A percentile compares a stretch with the other conserved stretches of the same genome.
These are phyloP conservation scores for Metschnikowia colocasiae DNA, from an alignment of 805 yeast genomes.

Conservation along the genomic window DNA sequence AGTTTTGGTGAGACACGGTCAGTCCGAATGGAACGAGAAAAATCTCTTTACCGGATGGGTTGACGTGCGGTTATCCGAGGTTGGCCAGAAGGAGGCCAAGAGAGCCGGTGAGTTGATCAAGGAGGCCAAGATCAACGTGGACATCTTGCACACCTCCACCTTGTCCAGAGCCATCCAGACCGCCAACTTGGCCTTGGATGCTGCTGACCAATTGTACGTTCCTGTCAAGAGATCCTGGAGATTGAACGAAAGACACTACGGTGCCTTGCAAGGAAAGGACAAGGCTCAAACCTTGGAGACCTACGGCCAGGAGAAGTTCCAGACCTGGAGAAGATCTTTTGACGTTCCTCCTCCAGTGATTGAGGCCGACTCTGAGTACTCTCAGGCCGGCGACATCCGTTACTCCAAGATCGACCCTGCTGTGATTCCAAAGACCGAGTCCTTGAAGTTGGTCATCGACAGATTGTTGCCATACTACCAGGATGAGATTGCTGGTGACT, in stretches of 20 bases:
- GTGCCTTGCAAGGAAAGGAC: conserved; percentile 98
- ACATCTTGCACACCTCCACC: conserved; percentile 84
- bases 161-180: conserved; percentile 95
- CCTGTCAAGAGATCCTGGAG: conserved; percentile 96
- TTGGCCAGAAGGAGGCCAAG: conserved; percentile 86
- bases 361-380: conserved; percentile 70
- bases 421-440: conserved; percentile 90
- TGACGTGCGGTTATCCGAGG: conserved; percentile 78
- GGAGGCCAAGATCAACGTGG: conserved; percentile 83
- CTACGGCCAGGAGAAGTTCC: conserved; percentile 91
- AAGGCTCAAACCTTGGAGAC: conserved; percentile 87
- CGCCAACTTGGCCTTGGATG: conserved; percentile 87
- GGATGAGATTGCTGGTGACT: conserved; percentile 81
- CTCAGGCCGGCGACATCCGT: conserved; percentile 84
- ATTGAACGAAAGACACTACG: conserved; percentile 98
- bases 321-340: conserved; percentile 95
- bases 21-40: conserved; percentile 98
- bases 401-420: conserved; percentile 80
- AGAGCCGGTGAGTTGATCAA: conserved; percentile 90
- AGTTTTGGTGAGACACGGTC: conserved; percentile 97
- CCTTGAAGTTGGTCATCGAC: conserved; percentile 90
- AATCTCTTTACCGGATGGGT: conserved; percentile 99
- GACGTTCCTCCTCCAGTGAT: conserved; percentile 95
- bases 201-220: conserved; percentile 84
- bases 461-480: conserved; percentile 97